A percentile compares a stretch with the other conserved stretches of the same genome.
Evolutionary conservation across 805 yeast species (phyloP).

Genomic region (Candida glaebosa): DNA sequence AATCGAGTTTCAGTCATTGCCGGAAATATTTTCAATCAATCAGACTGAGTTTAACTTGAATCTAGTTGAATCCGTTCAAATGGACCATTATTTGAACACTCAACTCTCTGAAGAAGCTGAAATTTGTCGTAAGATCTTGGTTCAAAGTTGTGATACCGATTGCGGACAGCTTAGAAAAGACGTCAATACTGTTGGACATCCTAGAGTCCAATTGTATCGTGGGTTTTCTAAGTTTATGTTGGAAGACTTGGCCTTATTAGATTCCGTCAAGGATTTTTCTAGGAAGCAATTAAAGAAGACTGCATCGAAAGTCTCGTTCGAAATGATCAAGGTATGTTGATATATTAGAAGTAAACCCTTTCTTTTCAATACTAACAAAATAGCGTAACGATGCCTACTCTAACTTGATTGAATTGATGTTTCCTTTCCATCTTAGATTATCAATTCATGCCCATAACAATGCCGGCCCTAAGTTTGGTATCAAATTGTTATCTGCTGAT

Average conservation of each 20-base stretch:
- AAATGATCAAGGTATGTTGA: constrained; percentile 47
- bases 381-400: constrained; percentile 59
- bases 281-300: constrained; percentile 48
- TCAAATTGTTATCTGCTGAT: constrained; percentile 42
- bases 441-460: constrained; percentile 63
- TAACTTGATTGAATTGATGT: constrained; percentile 54
- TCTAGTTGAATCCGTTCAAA: constrained; percentile 16
- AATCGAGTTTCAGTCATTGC: constrained; percentile 33
- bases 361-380: constrained; percentile 1
- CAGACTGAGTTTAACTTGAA: constrained; percentile 12
- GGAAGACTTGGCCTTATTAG: constrained; percentile 49
- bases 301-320: constrained; percentile 54
- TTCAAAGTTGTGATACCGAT: constrained; percentile 38
- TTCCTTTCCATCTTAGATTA: constrained; percentile 57
- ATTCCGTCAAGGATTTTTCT: constrained; percentile 35
- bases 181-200: constrained; percentile 39
- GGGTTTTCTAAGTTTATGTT: constrained; percentile 60
- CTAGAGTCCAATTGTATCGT: constrained; percentile 50
- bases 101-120: constrained; percentile 30
- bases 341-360: background rate
- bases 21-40: constrained; percentile 29
- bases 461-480: constrained; percentile 58
- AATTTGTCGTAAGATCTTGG: constrained; percentile 31
- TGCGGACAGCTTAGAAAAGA: constrained; percentile 30
- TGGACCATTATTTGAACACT: constrained; percentile 33